phyloP scores from a whole-genome alignment of 768 basidiomycete genomes.

The Naganishia vishniacii region DNA sequence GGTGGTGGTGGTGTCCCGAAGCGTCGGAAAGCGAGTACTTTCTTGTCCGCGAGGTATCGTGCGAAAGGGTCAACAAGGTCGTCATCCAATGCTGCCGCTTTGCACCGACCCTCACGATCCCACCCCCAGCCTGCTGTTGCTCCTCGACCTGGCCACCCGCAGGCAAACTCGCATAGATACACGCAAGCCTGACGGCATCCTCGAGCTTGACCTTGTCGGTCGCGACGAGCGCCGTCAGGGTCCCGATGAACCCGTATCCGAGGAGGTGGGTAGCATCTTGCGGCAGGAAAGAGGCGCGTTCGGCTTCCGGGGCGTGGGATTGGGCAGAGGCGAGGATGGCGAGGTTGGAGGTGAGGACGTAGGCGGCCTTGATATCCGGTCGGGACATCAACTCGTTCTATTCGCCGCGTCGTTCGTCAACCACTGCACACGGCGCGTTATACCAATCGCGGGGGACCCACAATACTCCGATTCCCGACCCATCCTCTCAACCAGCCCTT shows the following conservation, averaged over 20 bases:
- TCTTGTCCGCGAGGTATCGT: conserved; percentile 15
- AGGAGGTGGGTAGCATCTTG: conserved; percentile 38
- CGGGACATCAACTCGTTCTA: conserved; percentile 43
- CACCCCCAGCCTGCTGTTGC: neutral
- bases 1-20: conserved; percentile 21
- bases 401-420: too few species aligned
- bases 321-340: conserved; percentile 44
- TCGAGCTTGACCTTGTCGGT: conserved; percentile 38
- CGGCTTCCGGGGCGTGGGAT: conserved; percentile 9
- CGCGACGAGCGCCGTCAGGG: conserved; percentile 43
- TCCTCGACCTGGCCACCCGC: neutral
- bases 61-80: conserved; percentile 15
- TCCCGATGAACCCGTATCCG: conserved; percentile 47
- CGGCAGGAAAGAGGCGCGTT: conserved; percentile 34
- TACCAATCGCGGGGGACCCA: too few species aligned
- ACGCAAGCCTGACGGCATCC: conserved; percentile 39
- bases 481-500: conserved; percentile 42
- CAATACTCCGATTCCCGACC: conserved; percentile 39
- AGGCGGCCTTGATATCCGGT: conserved; percentile 43
- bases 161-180: conserved; percentile 16
- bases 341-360: conserved; percentile 43
- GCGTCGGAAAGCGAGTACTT: conserved; percentile 24
- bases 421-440: too few species aligned
- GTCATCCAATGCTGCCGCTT: conserved; percentile 17
- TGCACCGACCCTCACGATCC: neutral